Conservation (phyloP, 2,329 filamentous ascomycete species). For the Penicillium sclerotiorum region DNA sequence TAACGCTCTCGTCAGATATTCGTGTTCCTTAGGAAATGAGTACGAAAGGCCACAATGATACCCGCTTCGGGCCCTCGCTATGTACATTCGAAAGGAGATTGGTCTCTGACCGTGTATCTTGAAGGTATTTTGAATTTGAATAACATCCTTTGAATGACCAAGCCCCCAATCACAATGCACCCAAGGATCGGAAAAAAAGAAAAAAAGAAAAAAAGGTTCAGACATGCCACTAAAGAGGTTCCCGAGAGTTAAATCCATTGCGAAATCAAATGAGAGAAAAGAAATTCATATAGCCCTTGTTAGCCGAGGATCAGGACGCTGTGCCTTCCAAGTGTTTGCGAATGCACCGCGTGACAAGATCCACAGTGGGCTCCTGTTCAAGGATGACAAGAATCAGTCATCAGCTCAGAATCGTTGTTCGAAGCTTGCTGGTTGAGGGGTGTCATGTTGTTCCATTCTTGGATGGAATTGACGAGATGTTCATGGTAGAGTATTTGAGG, state of each 20-base stretch:
- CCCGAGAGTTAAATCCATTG: no score
- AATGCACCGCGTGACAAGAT: no score
- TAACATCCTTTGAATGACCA: no score
- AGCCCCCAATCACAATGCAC: background rate
- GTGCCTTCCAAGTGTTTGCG: no score
- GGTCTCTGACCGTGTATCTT: no score
- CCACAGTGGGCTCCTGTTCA: background rate
- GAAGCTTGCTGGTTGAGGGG: no score
- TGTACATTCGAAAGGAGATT: background rate
- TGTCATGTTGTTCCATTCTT: background rate
- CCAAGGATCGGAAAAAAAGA: background rate
- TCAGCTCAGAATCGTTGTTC: background rate
- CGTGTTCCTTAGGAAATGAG: background rate
- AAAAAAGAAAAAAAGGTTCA: background rate
- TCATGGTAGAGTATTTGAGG: slow-evolving; percentile 22
- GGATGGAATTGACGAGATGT: slow-evolving; percentile 9
- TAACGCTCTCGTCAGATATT: no score
- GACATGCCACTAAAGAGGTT: no score
- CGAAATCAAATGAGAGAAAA: no score
- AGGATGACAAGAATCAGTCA: background rate
- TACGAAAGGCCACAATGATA: background rate
- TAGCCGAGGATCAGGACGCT: no score
- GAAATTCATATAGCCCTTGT: no score
- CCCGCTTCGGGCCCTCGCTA: background rate
- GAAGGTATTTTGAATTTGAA: background rate